phyloP scores from a whole-genome alignment of 2,329 filamentous ascomycete genomes.

The Penicillium concentricum region DNA sequence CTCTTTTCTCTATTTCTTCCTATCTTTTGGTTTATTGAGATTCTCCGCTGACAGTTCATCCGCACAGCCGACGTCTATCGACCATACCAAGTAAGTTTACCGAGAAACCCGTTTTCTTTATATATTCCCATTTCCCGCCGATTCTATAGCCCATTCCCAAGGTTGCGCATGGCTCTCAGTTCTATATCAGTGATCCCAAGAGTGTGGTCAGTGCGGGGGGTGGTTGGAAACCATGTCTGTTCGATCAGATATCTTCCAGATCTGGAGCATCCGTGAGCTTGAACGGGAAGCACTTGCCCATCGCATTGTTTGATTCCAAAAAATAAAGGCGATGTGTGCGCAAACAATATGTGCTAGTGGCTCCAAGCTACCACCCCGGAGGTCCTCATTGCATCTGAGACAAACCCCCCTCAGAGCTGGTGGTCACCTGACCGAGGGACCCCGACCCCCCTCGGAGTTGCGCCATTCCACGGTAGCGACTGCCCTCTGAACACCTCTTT shows the following conservation, averaged over 20 bases:
- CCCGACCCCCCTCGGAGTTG: slow-evolving; percentile 5
- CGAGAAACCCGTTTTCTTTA: slow-evolving; percentile 4
- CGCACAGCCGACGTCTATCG: slow-evolving; percentile 48
- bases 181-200: slow-evolving; percentile 10
- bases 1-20: slow-evolving; percentile 10
- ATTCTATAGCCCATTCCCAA: neutral
- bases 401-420: slow-evolving; percentile 10
- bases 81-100: slow-evolving; percentile 46
- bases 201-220: slow-evolving; percentile 27
- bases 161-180: neutral
- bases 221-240: slow-evolving; percentile 14
- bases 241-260: slow-evolving; percentile 6
- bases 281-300: neutral
- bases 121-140: neutral
- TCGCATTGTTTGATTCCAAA: neutral
- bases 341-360: slow-evolving; percentile 1
- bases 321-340: neutral
- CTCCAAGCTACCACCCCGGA: slow-evolving; percentile 8
- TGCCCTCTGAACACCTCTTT: slow-evolving; percentile 3
- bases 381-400: slow-evolving; percentile 18
- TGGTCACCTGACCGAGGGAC: slow-evolving; percentile 22
- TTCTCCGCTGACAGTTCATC: slow-evolving; percentile 12
- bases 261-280: neutral
- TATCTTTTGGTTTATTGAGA: slow-evolving; percentile 9
- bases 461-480: slow-evolving; percentile 4